Base-by-base conservation (phyloP, 306 rosid species). In the Fagus sylvatica region DNA sequence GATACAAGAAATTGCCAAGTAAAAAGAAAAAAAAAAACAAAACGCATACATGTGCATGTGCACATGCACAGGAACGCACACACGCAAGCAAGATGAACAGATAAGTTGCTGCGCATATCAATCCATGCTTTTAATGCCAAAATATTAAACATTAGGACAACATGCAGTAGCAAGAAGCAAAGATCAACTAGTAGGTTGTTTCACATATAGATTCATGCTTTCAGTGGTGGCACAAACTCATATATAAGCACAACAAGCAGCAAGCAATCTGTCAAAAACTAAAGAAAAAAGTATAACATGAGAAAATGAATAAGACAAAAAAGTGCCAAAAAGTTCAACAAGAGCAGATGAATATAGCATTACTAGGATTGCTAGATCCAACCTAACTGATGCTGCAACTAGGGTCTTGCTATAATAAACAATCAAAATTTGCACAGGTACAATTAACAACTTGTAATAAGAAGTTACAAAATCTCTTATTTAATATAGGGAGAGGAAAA, bases 1-100 rank as follows among this genome's bases (percentile, higher is more conserved):
- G 74, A 34, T 34, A 76, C 69, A 79, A 32, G 37, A 32, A 61
- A 60, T 53, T 34, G 72, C 54, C 61, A 2, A 22, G 28, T 22
- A 22, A 22, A 16, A 16, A 43, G 17, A 55, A 74, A 53, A 73
- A 28, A 75, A 30, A 72, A 43, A 72, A 66, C 72, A 34, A 22
- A 71, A 78, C 4, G 5, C 34, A 49, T 34, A 36, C 12, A 36
- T 28, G 4, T 6, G 16, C 43, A 11, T 10, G 32, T 32, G 39
- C 8, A 61, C 39, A 53, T 16, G 69, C 72, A 19, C 11, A 73
- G 42, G 42, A 4, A 62, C 34, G 40, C 56, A 66, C 57, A 74
- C 60, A 36, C 30, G 72, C 36, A 51, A 17, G 74, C 73, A 53
- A 78, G 53, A 80, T 3, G 22, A 80, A 42, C 46, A 62, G 13